Conservation (phyloP, 2,329 filamentous ascomycete genomes). For the Aureobasidium sp. region DNA sequence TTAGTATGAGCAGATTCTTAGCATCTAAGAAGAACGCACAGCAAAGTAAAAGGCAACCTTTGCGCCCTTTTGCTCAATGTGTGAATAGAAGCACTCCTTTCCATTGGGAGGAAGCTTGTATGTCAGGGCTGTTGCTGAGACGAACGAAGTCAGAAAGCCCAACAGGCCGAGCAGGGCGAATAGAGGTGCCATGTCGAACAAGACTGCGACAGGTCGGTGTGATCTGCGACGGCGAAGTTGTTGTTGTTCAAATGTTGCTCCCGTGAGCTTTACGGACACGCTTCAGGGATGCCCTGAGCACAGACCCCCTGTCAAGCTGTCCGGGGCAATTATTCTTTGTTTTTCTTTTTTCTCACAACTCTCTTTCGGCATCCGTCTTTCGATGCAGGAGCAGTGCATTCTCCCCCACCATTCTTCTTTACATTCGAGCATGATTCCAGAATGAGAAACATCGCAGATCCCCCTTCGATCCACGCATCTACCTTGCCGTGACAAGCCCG, state of each 20-base stretch:
- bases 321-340: neutral
- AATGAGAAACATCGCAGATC: too few species aligned
- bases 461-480: too few species aligned
- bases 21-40: conserved; percentile 46
- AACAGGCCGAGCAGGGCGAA: conserved; percentile 29
- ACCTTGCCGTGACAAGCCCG: too few species aligned
- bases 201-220: neutral
- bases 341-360: neutral
- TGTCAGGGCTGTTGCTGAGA: conserved; percentile 83
- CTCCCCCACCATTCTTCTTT: too few species aligned
- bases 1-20: neutral
- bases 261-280: conserved; percentile 1
- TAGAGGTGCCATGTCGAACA: conserved; percentile 23
- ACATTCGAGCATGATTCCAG: too few species aligned
- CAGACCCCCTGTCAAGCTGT: neutral
- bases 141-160: conserved; percentile 64
- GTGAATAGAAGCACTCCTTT: conserved; percentile 89
- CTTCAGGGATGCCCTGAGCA: conserved; percentile 7
- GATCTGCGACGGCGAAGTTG: neutral
- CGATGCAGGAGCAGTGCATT: too few species aligned
- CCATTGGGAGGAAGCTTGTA: conserved; percentile 88
- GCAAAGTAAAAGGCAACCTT: conserved; percentile 99
- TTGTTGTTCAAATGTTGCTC: conserved; percentile 3
- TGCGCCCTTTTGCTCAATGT: conserved; percentile 67
- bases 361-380: neutral